phyloP scores from a whole-genome alignment of 495 filamentous ascomycete species.

The Penicillium paradoxum region DNA sequence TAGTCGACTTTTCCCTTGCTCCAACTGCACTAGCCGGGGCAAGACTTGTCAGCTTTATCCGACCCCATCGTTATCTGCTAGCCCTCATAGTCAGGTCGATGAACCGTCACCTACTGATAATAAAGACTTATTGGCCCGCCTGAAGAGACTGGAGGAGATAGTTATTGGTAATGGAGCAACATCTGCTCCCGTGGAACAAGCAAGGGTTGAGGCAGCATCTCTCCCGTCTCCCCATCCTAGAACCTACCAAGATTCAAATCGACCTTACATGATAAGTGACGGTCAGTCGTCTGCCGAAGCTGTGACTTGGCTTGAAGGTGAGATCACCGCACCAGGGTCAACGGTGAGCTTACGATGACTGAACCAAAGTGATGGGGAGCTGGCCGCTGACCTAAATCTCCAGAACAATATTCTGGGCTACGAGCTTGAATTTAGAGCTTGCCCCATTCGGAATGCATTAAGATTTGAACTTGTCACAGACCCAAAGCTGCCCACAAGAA shows the following conservation, averaged over 20 bases:
- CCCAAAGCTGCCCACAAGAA: neutral
- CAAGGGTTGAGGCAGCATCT: neutral
- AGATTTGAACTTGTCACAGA: neutral
- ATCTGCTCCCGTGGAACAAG: neutral
- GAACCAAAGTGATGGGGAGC: neutral
- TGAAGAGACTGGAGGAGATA: conserved; percentile 22
- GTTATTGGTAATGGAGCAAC: conserved; percentile 12
- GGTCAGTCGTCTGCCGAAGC: conserved; percentile 4
- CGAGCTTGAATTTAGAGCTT: conserved; percentile 15
- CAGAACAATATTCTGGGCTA: neutral
- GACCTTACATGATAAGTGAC: neutral
- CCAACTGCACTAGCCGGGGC: conserved; percentile 36
- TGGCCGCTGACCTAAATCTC: neutral
- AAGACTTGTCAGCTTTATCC: conserved; percentile 28
- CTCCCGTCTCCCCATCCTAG: neutral
- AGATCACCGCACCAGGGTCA: conserved; percentile 11
- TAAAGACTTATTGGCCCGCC: conserved; percentile 16
- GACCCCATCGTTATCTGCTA: neutral
- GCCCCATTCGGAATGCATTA: conserved; percentile 4
- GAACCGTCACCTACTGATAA: neutral
- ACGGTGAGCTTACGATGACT: conserved; percentile 1
- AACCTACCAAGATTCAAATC: neutral
- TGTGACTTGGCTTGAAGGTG: conserved; percentile 17
- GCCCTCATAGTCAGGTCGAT: neutral
- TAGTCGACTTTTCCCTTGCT: conserved; percentile 37